Evolutionary conservation across 176 grass and related monocot species (phyloP).

Genomic region (Puya raimondii): DNA sequence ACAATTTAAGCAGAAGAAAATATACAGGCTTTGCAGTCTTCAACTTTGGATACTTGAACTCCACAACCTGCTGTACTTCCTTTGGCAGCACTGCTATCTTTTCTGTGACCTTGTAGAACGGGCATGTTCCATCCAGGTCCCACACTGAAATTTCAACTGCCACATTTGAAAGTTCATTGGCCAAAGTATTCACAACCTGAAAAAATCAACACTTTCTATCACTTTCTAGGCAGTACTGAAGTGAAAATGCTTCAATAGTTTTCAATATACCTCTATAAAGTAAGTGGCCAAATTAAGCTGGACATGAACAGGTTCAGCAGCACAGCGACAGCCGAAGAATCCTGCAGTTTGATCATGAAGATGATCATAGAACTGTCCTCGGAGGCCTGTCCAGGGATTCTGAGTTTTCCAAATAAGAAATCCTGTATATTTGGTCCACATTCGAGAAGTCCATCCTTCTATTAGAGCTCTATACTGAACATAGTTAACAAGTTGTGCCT

Average conservation of each 20-base stretch:
- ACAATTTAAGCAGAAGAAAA: conserved; percentile 87
- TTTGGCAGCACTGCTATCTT: conserved; percentile 52
- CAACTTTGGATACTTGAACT: conserved; percentile 71
- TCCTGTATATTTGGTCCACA: conserved; percentile 96
- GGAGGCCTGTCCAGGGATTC: conserved; percentile 90
- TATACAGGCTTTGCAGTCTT: conserved; percentile 71
- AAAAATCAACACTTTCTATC: conserved; percentile 8
- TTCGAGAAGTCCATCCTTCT: conserved; percentile 96
- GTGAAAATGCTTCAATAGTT: conserved; percentile 2
- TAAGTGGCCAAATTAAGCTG: conserved; percentile 81
- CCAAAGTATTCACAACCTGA: conserved; percentile 86
- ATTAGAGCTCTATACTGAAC: conserved; percentile 90
- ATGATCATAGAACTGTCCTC: conserved; percentile 97
- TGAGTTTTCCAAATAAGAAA: conserved; percentile 97
- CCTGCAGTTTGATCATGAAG: conserved; percentile 91
- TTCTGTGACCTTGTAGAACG: conserved; percentile 69
- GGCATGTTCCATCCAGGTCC: conserved; percentile 64
- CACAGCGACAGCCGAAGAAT: conserved; percentile 82
- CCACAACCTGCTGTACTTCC: conserved; percentile 49
- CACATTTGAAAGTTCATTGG: conserved; percentile 43
- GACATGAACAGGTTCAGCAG: conserved; percentile 76
- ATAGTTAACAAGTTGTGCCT: conserved; percentile 92
- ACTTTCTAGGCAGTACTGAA: conserved; percentile 1
- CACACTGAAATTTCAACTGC: conserved; percentile 84
- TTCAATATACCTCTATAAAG: conserved; percentile 65